Evolutionary conservation across 345 rosid genomes (phyloP).

Genomic region (Linum trigynum): DNA sequence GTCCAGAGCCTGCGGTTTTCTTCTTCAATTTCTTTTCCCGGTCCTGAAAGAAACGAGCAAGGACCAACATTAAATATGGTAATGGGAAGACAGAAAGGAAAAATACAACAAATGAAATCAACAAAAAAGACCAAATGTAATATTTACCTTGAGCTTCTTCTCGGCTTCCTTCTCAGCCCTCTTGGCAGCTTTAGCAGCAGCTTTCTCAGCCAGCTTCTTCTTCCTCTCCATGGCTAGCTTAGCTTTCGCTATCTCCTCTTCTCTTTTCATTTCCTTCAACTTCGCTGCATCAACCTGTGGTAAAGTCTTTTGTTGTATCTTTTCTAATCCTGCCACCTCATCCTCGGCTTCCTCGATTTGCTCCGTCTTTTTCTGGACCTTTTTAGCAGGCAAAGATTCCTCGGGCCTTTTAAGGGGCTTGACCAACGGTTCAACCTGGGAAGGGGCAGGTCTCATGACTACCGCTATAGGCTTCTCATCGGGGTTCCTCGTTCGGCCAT

Average conservation of each 20-base stretch:
- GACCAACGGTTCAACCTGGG: conserved; percentile 28
- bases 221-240: conserved; percentile 92
- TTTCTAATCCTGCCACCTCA: conserved; percentile 31
- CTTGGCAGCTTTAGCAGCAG: conserved; percentile 76
- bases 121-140: neutral
- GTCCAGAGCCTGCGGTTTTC: conserved; percentile 35
- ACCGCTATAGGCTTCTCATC: conserved; percentile 51
- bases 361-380: conserved; percentile 37
- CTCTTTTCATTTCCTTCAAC: conserved; percentile 78
- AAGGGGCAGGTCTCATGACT: conserved; percentile 27
- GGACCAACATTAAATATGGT: neutral
- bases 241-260: conserved; percentile 79
- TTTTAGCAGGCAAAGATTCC: conserved; percentile 16
- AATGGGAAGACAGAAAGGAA: too few species aligned
- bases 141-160: conserved; percentile 74
- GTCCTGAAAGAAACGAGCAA: conserved; percentile 42
- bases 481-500: conserved; percentile 55
- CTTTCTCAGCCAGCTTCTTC: conserved; percentile 84
- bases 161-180: conserved; percentile 96
- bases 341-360: conserved; percentile 21
- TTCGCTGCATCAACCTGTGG: conserved; percentile 46
- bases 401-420: conserved; percentile 22
- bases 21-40: conserved; percentile 80
- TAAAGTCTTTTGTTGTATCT: conserved; percentile 22
- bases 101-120: too few species aligned